phyloP scores from a whole-genome alignment of 306 rosid species.

The Begonia masoniana region DNA sequence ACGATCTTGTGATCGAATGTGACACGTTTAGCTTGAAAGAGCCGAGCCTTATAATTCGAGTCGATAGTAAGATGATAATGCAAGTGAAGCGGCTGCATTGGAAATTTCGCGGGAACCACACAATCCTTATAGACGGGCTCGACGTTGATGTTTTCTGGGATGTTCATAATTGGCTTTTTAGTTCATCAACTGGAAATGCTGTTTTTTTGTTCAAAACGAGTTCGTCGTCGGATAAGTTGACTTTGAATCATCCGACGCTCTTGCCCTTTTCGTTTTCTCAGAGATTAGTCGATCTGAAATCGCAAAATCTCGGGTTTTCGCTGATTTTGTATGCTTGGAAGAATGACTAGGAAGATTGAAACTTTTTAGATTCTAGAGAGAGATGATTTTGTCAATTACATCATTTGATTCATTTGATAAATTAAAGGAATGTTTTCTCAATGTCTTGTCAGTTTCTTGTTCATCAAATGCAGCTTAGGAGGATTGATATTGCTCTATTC shows the following conservation, averaged over 20 bases:
- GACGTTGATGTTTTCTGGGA: conserved; percentile 92
- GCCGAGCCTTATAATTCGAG: conserved; percentile 51
- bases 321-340: conserved; percentile 84
- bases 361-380: conserved; percentile 26
- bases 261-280: conserved; percentile 79
- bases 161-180: conserved; percentile 88
- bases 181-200: conserved; percentile 57
- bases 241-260: conserved; percentile 38
- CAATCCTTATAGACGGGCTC: conserved; percentile 71
- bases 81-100: conserved; percentile 78
- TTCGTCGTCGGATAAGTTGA: conserved; percentile 50
- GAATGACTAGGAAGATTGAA: conserved; percentile 44
- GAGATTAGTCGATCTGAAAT: conserved; percentile 66
- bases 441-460: too few relatives aligned
- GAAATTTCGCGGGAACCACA: conserved; percentile 92
- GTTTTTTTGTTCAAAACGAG: conserved; percentile 91
- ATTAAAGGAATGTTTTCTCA: too few relatives aligned
- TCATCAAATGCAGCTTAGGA: too few relatives aligned
- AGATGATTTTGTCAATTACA: conserved; percentile 31
- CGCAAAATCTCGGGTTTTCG: conserved; percentile 57
- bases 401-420: conserved; percentile 7
- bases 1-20: conserved; percentile 84
- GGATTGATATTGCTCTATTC: too few relatives aligned
- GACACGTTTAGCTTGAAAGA: conserved; percentile 48
- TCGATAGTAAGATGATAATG: conserved; percentile 73